phyloP scores from a whole-genome alignment of 768 basidiomycete species.

The Suillus decipiens region DNA sequence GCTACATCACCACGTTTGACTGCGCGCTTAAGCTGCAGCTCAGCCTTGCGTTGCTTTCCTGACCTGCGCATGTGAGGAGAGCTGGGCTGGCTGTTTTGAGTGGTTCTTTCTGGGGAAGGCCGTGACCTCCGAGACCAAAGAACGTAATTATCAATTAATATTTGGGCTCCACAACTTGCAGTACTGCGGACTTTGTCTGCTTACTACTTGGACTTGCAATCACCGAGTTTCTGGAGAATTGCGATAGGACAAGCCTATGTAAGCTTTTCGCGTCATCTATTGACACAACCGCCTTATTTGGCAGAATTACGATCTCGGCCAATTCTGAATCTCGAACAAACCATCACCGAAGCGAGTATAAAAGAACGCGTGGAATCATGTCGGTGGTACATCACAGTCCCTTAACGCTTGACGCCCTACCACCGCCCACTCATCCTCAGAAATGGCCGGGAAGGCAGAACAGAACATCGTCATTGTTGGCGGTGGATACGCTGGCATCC shows the following conservation, averaged over 20 bases:
- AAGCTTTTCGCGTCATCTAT: slow-evolving; percentile 1
- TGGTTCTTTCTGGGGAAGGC: background rate
- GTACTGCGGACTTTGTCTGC: background rate
- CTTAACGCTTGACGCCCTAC: background rate
- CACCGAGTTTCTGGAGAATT: background rate
- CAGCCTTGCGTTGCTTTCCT: slow-evolving; percentile 67
- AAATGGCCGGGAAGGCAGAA: slow-evolving; percentile 21
- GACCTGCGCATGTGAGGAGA: slow-evolving; percentile 40
- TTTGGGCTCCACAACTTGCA: background rate
- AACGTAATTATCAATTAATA: background rate
- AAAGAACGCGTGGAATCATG: no score
- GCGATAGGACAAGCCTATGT: slow-evolving; percentile 8
- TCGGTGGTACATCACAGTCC: no score
- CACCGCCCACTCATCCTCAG: background rate
- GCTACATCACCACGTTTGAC: slow-evolving; percentile 75
- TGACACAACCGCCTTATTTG: background rate
- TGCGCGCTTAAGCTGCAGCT: slow-evolving; percentile 78
- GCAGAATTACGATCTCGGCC: background rate
- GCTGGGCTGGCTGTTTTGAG: background rate
- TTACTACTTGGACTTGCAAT: no score
- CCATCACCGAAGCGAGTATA: slow-evolving; percentile 6
- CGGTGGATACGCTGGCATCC: slow-evolving; percentile 49
- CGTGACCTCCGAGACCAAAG: no score
- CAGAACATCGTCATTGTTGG: slow-evolving; percentile 57
- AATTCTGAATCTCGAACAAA: background rate